Evolutionary conservation across 169 alveolate genomes (phyloP).

Genomic region (Cryptosporidium ubiquitum): DNA sequence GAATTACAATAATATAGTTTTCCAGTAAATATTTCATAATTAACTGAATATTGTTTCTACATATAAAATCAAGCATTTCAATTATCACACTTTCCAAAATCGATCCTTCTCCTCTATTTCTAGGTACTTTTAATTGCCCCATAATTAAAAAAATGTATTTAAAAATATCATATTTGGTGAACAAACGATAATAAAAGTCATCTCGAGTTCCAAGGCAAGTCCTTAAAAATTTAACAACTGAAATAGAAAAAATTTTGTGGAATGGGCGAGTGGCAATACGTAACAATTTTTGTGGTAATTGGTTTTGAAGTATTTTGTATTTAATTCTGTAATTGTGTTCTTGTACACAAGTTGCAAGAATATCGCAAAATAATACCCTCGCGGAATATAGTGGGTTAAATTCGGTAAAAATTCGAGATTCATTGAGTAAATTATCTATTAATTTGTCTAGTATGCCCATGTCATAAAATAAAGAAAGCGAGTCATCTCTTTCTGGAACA

Average conservation of each 20-base stretch:
- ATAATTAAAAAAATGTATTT: conserved; percentile 26
- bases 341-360: conserved; percentile 80
- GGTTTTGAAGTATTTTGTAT: conserved; percentile 81
- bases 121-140: conserved; percentile 19
- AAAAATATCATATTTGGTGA: conserved; percentile 61
- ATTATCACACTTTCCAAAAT: conserved; percentile 65
- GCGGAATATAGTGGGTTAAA: conserved; percentile 66
- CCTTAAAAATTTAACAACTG: conserved; percentile 80
- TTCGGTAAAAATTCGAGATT: conserved; percentile 17
- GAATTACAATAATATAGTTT: conserved; percentile 10
- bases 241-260: conserved; percentile 80
- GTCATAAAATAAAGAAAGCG: conserved; percentile 81
- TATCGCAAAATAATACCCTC: conserved; percentile 79
- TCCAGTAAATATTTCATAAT: conserved; percentile 37
- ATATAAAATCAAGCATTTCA: conserved; percentile 70
- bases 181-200: conserved; percentile 65
- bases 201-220: conserved; percentile 77
- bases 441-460: conserved; percentile 81
- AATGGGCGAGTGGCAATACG: conserved; percentile 77
- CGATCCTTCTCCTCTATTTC: conserved; percentile 64
- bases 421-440: conserved; percentile 70
- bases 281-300: conserved; percentile 78
- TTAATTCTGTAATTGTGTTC: conserved; percentile 83
- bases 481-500: conserved; percentile 83
- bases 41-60: conserved; percentile 53